phyloP scores from a whole-genome alignment of 1,284 basidiomycete genomes.

The Cutaneotrichosporon sp. region DNA sequence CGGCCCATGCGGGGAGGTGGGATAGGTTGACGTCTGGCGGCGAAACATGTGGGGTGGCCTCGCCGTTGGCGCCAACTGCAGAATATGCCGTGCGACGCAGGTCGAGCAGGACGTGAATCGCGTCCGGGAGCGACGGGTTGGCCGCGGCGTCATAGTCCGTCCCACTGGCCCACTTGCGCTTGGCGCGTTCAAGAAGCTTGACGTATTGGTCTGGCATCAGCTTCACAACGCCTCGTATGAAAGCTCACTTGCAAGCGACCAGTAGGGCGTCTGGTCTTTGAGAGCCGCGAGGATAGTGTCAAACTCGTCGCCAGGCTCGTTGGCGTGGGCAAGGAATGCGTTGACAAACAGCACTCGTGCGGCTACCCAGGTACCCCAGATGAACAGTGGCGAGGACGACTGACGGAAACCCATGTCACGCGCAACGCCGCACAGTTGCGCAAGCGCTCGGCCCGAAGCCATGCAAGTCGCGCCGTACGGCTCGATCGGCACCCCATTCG shows the following conservation, averaged over 20 bases:
- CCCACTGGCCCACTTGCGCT: slow-evolving; percentile 38
- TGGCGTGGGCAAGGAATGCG: slow-evolving; percentile 34
- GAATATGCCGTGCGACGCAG: slow-evolving; percentile 45
- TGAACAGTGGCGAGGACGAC: slow-evolving; percentile 38
- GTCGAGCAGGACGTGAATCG: slow-evolving; percentile 47
- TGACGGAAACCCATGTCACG: slow-evolving; percentile 25
- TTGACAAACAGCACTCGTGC: slow-evolving; percentile 46
- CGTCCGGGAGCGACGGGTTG: slow-evolving; percentile 41
- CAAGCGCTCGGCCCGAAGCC: slow-evolving; percentile 29
- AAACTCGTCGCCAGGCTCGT: slow-evolving; percentile 38
- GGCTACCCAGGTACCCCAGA: slow-evolving; percentile 47
- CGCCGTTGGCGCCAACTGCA: slow-evolving; percentile 34
- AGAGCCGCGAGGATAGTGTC: slow-evolving; percentile 34
- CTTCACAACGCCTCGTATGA: background rate
- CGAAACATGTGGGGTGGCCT: slow-evolving; percentile 31
- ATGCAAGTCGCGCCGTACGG: slow-evolving; percentile 40
- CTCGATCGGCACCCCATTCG: slow-evolving; percentile 39
- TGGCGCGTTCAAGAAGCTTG: slow-evolving; percentile 43
- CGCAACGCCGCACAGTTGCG: slow-evolving; percentile 24
- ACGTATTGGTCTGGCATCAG: slow-evolving; percentile 42
- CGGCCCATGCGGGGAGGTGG: slow-evolving; percentile 43
- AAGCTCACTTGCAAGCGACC: slow-evolving; percentile 41
- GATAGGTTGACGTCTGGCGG: slow-evolving; percentile 34
- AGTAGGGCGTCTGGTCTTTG: slow-evolving; percentile 37
- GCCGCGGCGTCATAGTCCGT: slow-evolving; percentile 16